phyloP scores from a whole-genome alignment of 495 filamentous ascomycete species.

The Jackrogersella minutella region DNA sequence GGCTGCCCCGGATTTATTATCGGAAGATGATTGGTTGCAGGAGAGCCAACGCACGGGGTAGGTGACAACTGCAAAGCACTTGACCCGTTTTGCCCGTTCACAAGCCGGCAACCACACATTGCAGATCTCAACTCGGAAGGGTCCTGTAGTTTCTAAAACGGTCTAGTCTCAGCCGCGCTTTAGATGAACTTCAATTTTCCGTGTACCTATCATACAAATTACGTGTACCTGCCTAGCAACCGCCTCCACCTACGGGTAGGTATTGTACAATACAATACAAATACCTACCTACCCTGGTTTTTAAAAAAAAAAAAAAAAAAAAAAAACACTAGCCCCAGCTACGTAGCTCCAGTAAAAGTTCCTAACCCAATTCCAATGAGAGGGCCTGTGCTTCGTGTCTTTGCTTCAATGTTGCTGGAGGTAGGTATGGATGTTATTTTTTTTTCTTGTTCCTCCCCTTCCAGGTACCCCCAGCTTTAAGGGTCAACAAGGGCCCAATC shows the following conservation, averaged over 20 bases:
- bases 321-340: conserved; percentile 7
- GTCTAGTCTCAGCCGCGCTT: conserved; percentile 32
- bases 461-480: conserved; percentile 31
- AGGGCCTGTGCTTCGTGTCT: conserved; percentile 16
- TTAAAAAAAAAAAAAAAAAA: background rate
- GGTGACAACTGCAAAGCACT: conserved; percentile 29
- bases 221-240: background rate
- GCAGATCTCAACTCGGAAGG: conserved; percentile 29
- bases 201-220: background rate
- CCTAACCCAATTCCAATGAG: conserved; percentile 26
- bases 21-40: conserved; percentile 2
- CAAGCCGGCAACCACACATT: conserved; percentile 15
- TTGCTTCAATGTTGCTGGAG: too few relatives aligned
- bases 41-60: conserved; percentile 29
- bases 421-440: conserved; percentile 38
- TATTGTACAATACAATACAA: too few relatives aligned
- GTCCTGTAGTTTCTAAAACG: conserved; percentile 29
- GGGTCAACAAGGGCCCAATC: conserved; percentile 41
- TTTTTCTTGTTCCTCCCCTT: conserved; percentile 19
- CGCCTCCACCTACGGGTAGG: too few relatives aligned
- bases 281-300: too few relatives aligned
- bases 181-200: conserved; percentile 10
- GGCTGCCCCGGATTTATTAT: conserved; percentile 28
- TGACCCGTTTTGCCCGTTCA: conserved; percentile 8
- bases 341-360: conserved; percentile 29